Conservation (phyloP, 1,139 yeast species). For the Yamadazyma pseudoaaseri region DNA sequence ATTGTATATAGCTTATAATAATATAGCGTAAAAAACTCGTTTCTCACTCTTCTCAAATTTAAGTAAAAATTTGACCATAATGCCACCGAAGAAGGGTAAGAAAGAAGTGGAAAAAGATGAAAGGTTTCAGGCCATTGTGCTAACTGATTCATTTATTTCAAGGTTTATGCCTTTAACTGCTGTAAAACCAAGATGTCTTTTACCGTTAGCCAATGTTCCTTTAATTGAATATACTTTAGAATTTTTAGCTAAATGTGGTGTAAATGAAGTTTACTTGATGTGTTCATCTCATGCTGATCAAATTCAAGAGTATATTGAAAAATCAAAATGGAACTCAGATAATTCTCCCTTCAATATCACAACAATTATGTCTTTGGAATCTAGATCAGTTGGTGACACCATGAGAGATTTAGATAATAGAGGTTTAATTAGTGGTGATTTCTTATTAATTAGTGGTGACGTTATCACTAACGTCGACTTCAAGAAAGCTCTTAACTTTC, state of each 20-base stretch:
- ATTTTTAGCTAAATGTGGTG: constrained; percentile 88
- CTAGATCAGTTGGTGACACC: constrained; percentile 93
- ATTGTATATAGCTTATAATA: background rate
- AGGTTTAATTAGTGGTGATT: constrained; percentile 87
- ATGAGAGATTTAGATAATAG: constrained; percentile 93
- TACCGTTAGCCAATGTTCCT: constrained; percentile 92
- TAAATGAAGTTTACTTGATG: constrained; percentile 83
- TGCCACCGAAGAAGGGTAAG: constrained; percentile 50
- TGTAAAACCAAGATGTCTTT: constrained; percentile 79
- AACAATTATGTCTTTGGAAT: constrained; percentile 82
- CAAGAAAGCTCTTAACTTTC: constrained; percentile 67
- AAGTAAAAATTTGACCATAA: constrained; percentile 14
- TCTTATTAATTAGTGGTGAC: constrained; percentile 87
- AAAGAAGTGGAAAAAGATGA: constrained; percentile 66
- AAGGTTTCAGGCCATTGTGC: constrained; percentile 86
- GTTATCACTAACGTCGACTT: constrained; percentile 90
- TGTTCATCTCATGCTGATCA: constrained; percentile 90
- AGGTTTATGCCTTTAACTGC: constrained; percentile 90
- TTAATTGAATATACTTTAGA: constrained; percentile 92
- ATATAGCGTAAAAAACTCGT: background rate
- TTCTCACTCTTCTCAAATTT: constrained; percentile 1
- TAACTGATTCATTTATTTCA: constrained; percentile 90
- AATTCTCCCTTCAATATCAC: constrained; percentile 78
- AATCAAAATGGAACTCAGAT: constrained; percentile 72
- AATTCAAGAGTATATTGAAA: constrained; percentile 75